Evolutionary conservation across 805 yeast species (phyloP), one percentile per base, ranked within the genome.

Genomic region (Candida koratica): DNA sequence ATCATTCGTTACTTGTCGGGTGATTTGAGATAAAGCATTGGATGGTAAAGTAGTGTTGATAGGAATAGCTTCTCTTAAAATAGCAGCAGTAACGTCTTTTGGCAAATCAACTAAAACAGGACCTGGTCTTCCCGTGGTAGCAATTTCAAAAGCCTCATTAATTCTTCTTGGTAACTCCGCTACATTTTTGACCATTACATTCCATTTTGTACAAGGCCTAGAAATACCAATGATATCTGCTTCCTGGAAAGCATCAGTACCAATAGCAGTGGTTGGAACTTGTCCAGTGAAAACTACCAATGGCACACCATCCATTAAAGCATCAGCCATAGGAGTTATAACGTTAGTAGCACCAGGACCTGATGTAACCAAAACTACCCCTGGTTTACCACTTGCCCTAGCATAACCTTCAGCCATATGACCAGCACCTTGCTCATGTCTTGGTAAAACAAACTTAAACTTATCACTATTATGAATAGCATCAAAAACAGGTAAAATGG

Each of bases 321-420:
- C 98, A 60, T 93, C 98, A 41, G 95, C 95, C 84, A 93, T 77
- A 38, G 98, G 96, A n/a, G 98, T 93, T 46, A 93, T 81, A 41
- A 93, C 96, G 56, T 93, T 93, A 37, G 98, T 93, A 33, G 97
- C 98, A 56, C 97, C 98, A 19, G 98, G 98, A 35, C 98, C 98
- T 1, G 96, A 87, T n/a, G 98, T 93, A 35, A 93, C 98, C 52
- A 93, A 70, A 33, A 93, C 97, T 46, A 93, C 95, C 67, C 98
- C 98, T 10, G 97, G 94, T 64, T 86, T 93, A 41, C 97, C 98
- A 13, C 79, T 66, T 26, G 95, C 98, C 49, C 95, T 75, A 38
- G 98, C 97, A 51, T 93, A 93, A 42, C 98, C 98, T 67, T 93
- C 97, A 38, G 98, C 98, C 97, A 93, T 93, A 65, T 93, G 98